Evolutionary conservation across 2,329 filamentous ascomycete species (phyloP).

Genomic region (Pyrenophora teres): DNA sequence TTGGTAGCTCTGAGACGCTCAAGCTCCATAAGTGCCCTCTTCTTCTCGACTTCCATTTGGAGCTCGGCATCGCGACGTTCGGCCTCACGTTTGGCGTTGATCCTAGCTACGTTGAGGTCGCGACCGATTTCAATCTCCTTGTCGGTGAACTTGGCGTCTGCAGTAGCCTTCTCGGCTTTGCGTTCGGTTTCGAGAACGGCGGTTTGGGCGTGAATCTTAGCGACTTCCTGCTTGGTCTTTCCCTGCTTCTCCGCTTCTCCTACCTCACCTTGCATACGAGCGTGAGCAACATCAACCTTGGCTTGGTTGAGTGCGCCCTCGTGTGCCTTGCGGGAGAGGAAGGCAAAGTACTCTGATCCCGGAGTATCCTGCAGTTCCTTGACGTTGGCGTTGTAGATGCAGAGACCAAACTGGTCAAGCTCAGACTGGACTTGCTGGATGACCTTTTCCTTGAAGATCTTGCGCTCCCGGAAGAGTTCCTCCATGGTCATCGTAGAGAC

Average conservation of each 20-base stretch:
- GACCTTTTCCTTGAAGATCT: conserved; percentile 74
- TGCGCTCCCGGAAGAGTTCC: conserved; percentile 79
- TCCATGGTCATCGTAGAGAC: conserved; percentile 93
- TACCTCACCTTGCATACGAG: conserved; percentile 68
- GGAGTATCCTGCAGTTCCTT: conserved; percentile 86
- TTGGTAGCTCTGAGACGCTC: conserved; percentile 78
- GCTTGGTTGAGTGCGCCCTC: conserved; percentile 85
- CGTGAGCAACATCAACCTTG: conserved; percentile 64
- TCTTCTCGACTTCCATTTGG: conserved; percentile 75
- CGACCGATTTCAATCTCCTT: conserved; percentile 73
- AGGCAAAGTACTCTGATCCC: conserved; percentile 81
- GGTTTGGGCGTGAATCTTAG: conserved; percentile 85
- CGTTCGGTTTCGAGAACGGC: conserved; percentile 83
- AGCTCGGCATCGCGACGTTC: conserved; percentile 80
- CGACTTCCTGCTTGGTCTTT: conserved; percentile 81
- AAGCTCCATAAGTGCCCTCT: conserved; percentile 77
- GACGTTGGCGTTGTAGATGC: conserved; percentile 71
- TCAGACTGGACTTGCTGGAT: conserved; percentile 72
- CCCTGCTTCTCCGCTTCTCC: conserved; percentile 79
- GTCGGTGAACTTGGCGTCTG: conserved; percentile 76
- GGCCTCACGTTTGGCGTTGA: conserved; percentile 72
- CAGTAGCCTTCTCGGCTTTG: conserved; percentile 77
- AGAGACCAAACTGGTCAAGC: conserved; percentile 78
- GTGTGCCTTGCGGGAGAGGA: conserved; percentile 80
- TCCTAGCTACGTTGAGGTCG: conserved; percentile 75